Conservation (phyloP, 352 stramenopile species). For the Pythium volutum region DNA sequence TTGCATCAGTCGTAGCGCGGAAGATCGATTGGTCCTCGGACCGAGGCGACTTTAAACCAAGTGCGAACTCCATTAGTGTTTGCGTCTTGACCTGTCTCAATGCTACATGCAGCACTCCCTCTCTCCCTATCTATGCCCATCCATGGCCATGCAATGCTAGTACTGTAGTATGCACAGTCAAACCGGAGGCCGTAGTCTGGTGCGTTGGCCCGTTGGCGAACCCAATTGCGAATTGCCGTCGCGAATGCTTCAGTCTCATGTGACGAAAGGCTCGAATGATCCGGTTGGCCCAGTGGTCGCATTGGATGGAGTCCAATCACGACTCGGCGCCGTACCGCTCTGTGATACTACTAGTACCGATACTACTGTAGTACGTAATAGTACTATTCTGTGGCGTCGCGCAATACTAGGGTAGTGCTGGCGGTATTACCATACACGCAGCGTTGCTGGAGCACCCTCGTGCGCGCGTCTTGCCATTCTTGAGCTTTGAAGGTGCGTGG, state of each 20-base stretch:
- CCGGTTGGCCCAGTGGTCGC: too few species aligned
- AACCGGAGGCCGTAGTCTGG: neutral
- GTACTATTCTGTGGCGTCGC: too few species aligned
- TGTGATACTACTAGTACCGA: too few species aligned
- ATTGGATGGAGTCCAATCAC: too few species aligned
- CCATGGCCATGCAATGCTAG: neutral
- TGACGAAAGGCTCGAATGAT: too few species aligned
- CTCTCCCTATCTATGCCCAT: neutral
- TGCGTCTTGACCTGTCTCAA: conserved; percentile 87
- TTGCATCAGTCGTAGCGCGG: conserved; percentile 76
- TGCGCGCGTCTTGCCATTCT: neutral
- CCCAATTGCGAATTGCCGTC: neutral
- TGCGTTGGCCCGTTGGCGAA: neutral
- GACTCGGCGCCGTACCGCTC: too few species aligned
- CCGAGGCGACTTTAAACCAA: conserved; percentile 88
- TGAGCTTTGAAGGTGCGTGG: neutral
- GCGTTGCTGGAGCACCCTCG: neutral
- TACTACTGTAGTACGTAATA: too few species aligned
- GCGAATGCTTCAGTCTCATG: too few species aligned
- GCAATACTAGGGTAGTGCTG: too few species aligned
- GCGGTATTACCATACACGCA: too few species aligned
- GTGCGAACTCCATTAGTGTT: conserved; percentile 52
- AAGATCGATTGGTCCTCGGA: conserved; percentile 56
- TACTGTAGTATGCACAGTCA: too few species aligned
- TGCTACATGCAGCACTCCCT: conserved; percentile 41